Evolutionary conservation across 2,329 filamentous ascomycete species (phyloP).

Genomic region (Ascocoryne sarcoides): DNA sequence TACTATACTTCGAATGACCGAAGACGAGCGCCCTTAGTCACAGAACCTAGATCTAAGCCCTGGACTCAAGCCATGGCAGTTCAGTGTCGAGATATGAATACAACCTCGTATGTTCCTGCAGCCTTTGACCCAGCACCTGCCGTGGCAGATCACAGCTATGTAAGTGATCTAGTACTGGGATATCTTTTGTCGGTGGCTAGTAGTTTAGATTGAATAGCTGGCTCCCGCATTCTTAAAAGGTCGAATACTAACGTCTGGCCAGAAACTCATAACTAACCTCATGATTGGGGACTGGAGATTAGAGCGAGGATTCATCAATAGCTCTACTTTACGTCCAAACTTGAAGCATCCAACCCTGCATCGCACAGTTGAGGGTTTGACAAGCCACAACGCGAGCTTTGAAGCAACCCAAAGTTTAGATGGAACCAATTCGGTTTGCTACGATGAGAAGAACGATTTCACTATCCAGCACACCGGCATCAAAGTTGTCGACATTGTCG

Average conservation of each 20-base stretch:
- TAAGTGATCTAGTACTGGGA: no score
- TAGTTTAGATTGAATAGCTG: no score
- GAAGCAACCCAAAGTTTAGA: conserved; percentile 35
- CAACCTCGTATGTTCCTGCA: conserved; percentile 37
- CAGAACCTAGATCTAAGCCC: conserved; percentile 29
- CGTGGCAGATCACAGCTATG: conserved; percentile 41
- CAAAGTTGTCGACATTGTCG: conserved; percentile 60
- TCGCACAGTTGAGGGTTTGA: conserved; percentile 39
- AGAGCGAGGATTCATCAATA: conserved; percentile 50
- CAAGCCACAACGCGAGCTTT: conserved; percentile 37
- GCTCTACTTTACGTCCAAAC: conserved; percentile 43
- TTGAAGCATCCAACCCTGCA: conserved; percentile 40
- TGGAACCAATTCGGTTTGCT: conserved; percentile 43
- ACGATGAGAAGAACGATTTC: conserved; percentile 38
- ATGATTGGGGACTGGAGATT: conserved; percentile 51
- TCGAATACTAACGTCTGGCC: not conserved
- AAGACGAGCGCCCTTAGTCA: conserved; percentile 4
- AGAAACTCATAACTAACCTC: conserved; percentile 42
- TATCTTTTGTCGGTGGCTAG: no score
- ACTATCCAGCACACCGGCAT: conserved; percentile 53
- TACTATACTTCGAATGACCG: conserved; percentile 30
- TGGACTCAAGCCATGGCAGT: conserved; percentile 34
- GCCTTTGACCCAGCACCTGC: conserved; percentile 35
- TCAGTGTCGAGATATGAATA: conserved; percentile 29
- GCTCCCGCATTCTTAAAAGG: not conserved